Base-by-base conservation (phyloP, 441 rosid genomes). In the Adansonia gregorii region DNA sequence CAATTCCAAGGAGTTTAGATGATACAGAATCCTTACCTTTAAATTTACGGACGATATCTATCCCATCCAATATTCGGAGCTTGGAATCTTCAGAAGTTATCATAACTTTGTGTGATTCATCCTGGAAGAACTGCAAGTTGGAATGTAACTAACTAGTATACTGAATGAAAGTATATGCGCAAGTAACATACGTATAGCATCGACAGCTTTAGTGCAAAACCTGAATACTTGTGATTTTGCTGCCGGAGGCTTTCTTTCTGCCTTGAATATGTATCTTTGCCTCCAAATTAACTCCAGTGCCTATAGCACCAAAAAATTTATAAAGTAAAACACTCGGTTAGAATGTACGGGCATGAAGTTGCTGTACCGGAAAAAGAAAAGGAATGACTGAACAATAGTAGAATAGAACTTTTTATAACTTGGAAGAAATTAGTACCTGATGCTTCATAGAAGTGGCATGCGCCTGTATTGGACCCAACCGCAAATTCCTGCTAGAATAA, bases 41-140 rank as follows among this genome's bases (percentile, higher is more conserved):
- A 79, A 86, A 92, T 82, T 95, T 92, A 56, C 78, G 83, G 22
- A 95, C 77, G 3, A 93, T 70, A 45, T 88, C 88, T 9, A 73
- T 68, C 46, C 90, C 90, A 19, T 90, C 89, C 4, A 88, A 81
- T 72, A 92, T 84, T 3, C 91, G 87, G 43, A 95, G 69, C 67
- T 89, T 95, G 43, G 93, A 91, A 78, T 95, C 98, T 65, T 91
- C 96, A 11, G 95, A 91, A 12, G 95, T 81, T 66, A 93, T 87
- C 92, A 95, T 78, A 22, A 91, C 74, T 83, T 86, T 89, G 67
- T 73, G 88, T 22, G 88, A 74, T 58, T 81, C 80, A 59, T 89
- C 94, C n/a, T 54, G 84, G 60, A 87, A 85, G 82, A 88, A 91
- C 92, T 95, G 91, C 72, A 85, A 64, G 61, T 70, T 51, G 76